Percentiles rank a stretch among this genome's conserved stretches.
Evolutionary conservation across 1,139 yeast species (phyloP).

Genomic region (Suhomyces ambrosiae): DNA sequence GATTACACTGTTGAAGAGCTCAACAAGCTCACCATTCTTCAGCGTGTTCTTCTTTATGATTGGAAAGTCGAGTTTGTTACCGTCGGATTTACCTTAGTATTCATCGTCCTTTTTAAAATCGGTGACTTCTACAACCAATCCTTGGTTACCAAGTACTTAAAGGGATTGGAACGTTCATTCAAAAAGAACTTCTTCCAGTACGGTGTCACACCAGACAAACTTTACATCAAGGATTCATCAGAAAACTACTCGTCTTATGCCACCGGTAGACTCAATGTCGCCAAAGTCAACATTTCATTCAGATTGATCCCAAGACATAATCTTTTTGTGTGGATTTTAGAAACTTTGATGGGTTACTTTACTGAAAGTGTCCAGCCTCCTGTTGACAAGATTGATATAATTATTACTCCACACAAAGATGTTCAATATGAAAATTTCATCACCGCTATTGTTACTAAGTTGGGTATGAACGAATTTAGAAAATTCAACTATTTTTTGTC

Average conservation of each 20-base stretch:
- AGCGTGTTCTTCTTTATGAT: slow-evolving; percentile 58
- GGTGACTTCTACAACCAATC: slow-evolving; percentile 64
- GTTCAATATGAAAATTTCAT: slow-evolving; percentile 67
- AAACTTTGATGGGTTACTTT: slow-evolving; percentile 58
- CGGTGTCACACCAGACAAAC: slow-evolving; percentile 59
- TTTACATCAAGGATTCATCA: slow-evolving; percentile 67
- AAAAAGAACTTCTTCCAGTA: slow-evolving; percentile 75
- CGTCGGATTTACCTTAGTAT: slow-evolving; percentile 48
- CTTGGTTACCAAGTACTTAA: slow-evolving; percentile 54
- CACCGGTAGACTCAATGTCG: slow-evolving; percentile 81
- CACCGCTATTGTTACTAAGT: slow-evolving; percentile 82
- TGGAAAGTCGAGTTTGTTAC: slow-evolving; percentile 77
- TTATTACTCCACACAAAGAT: slow-evolving; percentile 59
- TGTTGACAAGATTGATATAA: slow-evolving; percentile 62
- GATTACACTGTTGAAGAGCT: slow-evolving; percentile 54
- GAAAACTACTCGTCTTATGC: slow-evolving; percentile 80
- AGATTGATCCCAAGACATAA: slow-evolving; percentile 82
- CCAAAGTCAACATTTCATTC: slow-evolving; percentile 61
- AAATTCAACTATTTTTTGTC: slow-evolving; percentile 78
- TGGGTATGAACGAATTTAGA: slow-evolving; percentile 77
- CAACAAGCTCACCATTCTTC: slow-evolving; percentile 46
- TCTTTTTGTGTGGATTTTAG: slow-evolving; percentile 62
- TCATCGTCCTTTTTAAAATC: slow-evolving; percentile 49
- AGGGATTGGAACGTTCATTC: slow-evolving; percentile 49
- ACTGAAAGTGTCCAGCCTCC: slow-evolving; percentile 51